These are phyloP conservation scores for Amphicarpaea edgeworthii DNA, from an alignment of 306 rosid genomes.

Conservation along the genomic window DNA sequence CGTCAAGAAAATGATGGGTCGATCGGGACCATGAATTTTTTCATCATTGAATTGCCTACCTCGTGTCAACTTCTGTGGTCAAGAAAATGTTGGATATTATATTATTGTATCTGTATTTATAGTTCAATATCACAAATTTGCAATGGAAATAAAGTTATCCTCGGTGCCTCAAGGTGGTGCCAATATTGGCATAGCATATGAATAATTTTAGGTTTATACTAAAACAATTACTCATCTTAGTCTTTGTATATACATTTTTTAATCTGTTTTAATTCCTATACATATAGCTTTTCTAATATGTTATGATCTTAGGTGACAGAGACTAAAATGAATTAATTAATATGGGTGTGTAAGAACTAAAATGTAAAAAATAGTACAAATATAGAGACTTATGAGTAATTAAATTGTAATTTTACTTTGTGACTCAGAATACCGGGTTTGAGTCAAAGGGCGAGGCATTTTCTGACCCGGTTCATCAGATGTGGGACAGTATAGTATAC, in stretches of 20 bases:
- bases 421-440: neutral
- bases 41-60: slow-evolving; percentile 36
- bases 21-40: slow-evolving; percentile 39
- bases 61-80: slow-evolving; percentile 30
- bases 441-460: neutral
- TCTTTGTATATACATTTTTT: too few species aligned
- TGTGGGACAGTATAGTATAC: slow-evolving; percentile 18
- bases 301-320: too few species aligned
- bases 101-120: slow-evolving; percentile 35
- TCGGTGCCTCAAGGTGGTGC: slow-evolving; percentile 2
- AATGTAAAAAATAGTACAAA: too few species aligned
- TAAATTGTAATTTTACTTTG: neutral
- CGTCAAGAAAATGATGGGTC: slow-evolving; percentile 30
- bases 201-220: neutral
- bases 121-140: slow-evolving; percentile 12
- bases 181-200: slow-evolving; percentile 3
- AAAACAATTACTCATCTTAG: too few species aligned
- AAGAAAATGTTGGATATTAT: slow-evolving; percentile 20
- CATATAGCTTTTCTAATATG: too few species aligned
- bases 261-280: too few species aligned
- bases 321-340: too few species aligned
- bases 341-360: too few species aligned
- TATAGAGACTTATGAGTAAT: too few species aligned
- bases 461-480: neutral
- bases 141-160: neutral